Base-by-base conservation (phyloP, 441 rosid species). In the Pelargonium fulgidum region DNA sequence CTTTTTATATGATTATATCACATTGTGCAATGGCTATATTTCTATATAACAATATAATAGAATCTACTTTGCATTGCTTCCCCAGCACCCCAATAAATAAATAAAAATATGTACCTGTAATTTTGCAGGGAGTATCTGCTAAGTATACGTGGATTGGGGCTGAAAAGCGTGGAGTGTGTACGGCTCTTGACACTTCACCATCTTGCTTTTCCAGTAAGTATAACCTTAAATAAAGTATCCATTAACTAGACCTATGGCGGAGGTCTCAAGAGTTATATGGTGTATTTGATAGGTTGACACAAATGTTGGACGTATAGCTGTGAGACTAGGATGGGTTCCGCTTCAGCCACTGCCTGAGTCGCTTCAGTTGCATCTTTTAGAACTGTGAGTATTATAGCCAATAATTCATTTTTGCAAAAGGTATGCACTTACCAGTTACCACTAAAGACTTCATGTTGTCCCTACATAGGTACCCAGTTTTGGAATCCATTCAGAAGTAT, bases 261-360 rank as follows among this genome's bases (percentile, higher is more conserved):
- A 73, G 45, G 29, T 70, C 71, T 64, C 47, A 68, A 75, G 68
- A 63, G 71, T 56, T 45, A 59, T 52, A 50, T 29, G 26, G 67
- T 59, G 56, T 72, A 70, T 69, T 69, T 77, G 48, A 70, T 85
- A 95, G 99, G 99, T 95, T 66, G 99, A 92, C 81, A 95, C 98
- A 0, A 92, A 95, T 75, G 99, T 95, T 41, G 99, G 98, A 76
- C 87, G 97, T 20, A 95, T 95, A 78, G 99, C 98, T 8, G 98
- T 95, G 73, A 83, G 99, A 79, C 76, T 95, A 66, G 99, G 99
- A 80, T 95, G 99, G 99, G 99, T 92, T 63, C 99, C 99, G 66
- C 88, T 95, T 58, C 92, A 88, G 77, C 97, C 99, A 41, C 77
- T 95, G 77, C 99, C 99, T 22, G 98, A 92, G 71, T 85, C 95